phyloP scores from a whole-genome alignment of 805 yeast species.

The Lachancea nothofagi region DNA sequence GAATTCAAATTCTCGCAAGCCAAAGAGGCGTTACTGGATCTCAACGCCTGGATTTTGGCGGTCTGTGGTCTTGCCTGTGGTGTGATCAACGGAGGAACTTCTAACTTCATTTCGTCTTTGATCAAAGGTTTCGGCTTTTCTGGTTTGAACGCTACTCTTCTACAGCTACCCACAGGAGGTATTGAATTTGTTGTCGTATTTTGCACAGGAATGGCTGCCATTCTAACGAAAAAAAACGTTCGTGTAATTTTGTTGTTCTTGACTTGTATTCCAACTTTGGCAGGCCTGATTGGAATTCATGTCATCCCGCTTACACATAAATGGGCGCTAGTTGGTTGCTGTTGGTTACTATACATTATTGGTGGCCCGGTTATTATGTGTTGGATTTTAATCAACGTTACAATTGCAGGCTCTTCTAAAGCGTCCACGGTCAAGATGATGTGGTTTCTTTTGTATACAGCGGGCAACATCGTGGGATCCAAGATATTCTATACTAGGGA shows the following conservation, averaged over 20 bases:
- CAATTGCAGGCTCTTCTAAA: conserved; percentile 19
- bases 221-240: conserved; percentile 15
- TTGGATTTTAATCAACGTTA: conserved; percentile 18
- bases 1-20: conserved; percentile 14
- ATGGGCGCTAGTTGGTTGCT: conserved; percentile 21
- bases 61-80: conserved; percentile 19
- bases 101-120: conserved; percentile 19
- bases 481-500: conserved; percentile 17
- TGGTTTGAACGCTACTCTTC: conserved; percentile 19
- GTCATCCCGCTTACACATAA: conserved; percentile 16
- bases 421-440: conserved; percentile 15
- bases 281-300: conserved; percentile 18
- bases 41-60: conserved; percentile 16
- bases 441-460: conserved; percentile 19
- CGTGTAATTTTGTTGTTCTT: conserved; percentile 15
- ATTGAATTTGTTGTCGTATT: conserved; percentile 20
- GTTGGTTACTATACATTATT: conserved; percentile 19
- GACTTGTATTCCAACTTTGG: conserved; percentile 19
- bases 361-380: conserved; percentile 23
- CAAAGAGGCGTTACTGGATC: conserved; percentile 14
- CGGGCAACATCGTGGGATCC: conserved; percentile 19
- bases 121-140: conserved; percentile 22
- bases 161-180: conserved; percentile 21
- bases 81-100: conserved; percentile 18
- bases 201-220: conserved; percentile 17